Base-by-base conservation (phyloP, 2,329 filamentous ascomycete species). In the Colletotrichum sp. region DNA sequence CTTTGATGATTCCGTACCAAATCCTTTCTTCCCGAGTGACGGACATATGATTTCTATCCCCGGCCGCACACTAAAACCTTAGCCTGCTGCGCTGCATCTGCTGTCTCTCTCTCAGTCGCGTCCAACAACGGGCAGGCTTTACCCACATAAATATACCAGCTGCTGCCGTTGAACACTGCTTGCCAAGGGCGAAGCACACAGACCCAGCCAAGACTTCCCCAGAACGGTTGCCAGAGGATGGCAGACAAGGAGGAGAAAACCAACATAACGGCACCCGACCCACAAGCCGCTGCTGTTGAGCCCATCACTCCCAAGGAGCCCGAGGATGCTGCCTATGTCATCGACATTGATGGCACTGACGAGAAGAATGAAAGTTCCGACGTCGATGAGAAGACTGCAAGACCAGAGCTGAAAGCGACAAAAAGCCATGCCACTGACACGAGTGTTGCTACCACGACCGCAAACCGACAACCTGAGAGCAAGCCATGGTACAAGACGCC, bases 401-500 rank as follows among this genome's bases (percentile, higher is more conserved):
- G 75, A 30, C 59, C 65, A 13, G 75, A 70, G 61, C 72, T 90
- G 68, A 82, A 83, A 71, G 85, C 83, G 60, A 87, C 87, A 32
- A 87, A 86, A 78, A 93, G 89, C 78, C 84, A 88, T 81, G 90
- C 89, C 34, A 92, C 91, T 59, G 88, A 88, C 24, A 85, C 86
- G 60, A 92, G 90, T 79, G 86, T 85, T 7, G 78, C 87, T 36
- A 89, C 88, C 9, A 84, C 85, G n/a, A 86, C 86, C 18, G 80
- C 79, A 81, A 81, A 75, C 78, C 80, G 59, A 7, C 66, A 75
- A 70, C 81, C 77, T 75, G 74, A 83, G 18, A 83, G 89, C 81
- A 91, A 89, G 79, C 89, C 90, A 82, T 95, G 94, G 92, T 90
- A 92, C 82, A 91, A 91, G 80, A 90, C 87, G 57, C 79, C 88